A percentile compares a stretch with the other conserved stretches of the same genome.
These are phyloP conservation scores for Micromonas commoda DNA, from an alignment of 139 green algal genomes.

Conservation along the genomic window DNA sequence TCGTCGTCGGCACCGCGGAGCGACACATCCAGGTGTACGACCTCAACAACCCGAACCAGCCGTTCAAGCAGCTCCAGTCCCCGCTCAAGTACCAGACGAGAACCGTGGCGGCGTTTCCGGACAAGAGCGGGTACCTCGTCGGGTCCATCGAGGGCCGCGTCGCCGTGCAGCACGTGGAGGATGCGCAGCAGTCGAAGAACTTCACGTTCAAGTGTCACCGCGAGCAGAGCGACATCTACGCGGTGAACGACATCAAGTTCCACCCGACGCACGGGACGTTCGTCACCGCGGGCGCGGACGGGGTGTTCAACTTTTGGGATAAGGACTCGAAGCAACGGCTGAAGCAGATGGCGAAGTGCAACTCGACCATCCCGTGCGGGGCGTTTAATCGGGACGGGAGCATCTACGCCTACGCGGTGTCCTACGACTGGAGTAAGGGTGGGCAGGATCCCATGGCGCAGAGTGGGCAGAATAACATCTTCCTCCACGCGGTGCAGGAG, in stretches of 20 bases:
- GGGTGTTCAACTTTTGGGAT: constrained; percentile 98
- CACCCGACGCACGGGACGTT: constrained; percentile 87
- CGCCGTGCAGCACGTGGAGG: constrained; percentile 93
- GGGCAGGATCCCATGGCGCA: constrained; percentile 62
- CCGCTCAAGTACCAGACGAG: constrained; percentile 97
- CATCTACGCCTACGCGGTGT: constrained; percentile 82
- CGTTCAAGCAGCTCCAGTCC: constrained; percentile 76
- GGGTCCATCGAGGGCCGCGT: constrained; percentile 88
- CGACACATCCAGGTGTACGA: constrained; percentile 66
- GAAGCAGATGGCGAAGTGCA: constrained; percentile 68
- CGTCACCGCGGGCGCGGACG: constrained; percentile 81
- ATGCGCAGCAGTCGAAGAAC: constrained; percentile 69
- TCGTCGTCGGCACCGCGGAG: constrained; percentile 72
- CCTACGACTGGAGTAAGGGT: constrained; percentile 87
- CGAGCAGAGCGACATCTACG: constrained; percentile 79
- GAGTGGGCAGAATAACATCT: constrained; percentile 71
- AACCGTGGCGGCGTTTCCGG: constrained; percentile 76
- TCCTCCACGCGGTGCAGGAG: constrained; percentile 78
- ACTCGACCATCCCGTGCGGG: constrained; percentile 71
- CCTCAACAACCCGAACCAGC: constrained; percentile 51
- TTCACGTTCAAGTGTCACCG: constrained; percentile 91
- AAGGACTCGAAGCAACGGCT: constrained; percentile 96
- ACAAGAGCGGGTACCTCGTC: constrained; percentile 85
- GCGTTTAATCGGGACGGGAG: constrained; percentile 80
- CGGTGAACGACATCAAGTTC: constrained; percentile 90